Evolutionary conservation across 2,329 filamentous ascomycete species (phyloP).

Genomic region (Ceratocystis cubensis): DNA sequence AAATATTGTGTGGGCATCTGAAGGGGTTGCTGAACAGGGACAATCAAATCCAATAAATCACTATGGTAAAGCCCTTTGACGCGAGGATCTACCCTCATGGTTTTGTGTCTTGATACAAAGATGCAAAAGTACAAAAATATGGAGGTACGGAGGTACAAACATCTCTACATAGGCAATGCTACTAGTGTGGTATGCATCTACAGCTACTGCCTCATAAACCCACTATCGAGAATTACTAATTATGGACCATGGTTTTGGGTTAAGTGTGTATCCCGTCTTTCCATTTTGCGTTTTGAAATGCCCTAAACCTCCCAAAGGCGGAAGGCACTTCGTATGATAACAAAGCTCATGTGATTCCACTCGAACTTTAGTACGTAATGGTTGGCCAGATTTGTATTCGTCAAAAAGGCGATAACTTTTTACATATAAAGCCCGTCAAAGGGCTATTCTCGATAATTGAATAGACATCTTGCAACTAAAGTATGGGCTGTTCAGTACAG

Average conservation of each 20-base stretch:
- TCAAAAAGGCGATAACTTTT: no score
- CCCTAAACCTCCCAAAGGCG: background rate
- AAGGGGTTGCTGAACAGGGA: background rate
- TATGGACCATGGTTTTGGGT: background rate
- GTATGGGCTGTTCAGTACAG: no score
- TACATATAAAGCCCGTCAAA: no score
- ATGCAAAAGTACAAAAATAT: background rate
- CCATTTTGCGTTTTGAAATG: background rate
- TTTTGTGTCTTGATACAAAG: background rate
- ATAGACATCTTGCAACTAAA: no score
- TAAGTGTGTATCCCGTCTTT: conserved; percentile 9
- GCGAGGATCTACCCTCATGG: background rate
- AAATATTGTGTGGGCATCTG: background rate
- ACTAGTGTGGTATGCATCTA: conserved; percentile 1
- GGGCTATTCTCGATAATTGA: no score
- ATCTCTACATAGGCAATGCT: background rate
- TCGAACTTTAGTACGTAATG: no score
- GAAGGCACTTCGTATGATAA: background rate
- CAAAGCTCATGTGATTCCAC: no score
- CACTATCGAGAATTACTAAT: background rate
- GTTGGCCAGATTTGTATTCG: no score
- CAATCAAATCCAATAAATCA: conserved; percentile 6
- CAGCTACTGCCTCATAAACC: background rate
- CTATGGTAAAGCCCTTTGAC: conserved; percentile 2
- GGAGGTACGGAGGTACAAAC: no score